Base-by-base conservation (phyloP, 257 asterid species). In the Salvia hispanica region DNA sequence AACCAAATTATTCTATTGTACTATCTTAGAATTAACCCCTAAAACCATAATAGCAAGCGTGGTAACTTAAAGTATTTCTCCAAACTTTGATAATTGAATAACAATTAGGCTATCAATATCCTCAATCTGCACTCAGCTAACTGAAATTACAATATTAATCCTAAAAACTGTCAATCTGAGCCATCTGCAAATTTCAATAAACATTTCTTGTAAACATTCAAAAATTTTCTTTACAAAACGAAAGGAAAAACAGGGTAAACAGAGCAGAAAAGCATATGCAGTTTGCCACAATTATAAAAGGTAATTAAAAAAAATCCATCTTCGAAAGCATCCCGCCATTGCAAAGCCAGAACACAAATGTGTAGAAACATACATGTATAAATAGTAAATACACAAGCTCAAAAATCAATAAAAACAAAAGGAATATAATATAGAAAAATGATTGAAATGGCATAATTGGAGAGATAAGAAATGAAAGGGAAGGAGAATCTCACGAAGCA, bases 401-500 rank as follows among this genome's bases (percentile, higher is more conserved):
- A 8, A 62, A 74, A 68, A 45, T 54, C 62, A 34, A 34, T 54
- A 56, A 56, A 46, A 25, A 25, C 31, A 1, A 25, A 25, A 25
- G 31, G 31, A 25, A 25, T 25, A 25, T 25, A 25, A 25, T 25
- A 25, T 25, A 25, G 31, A 25, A 25, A n/a, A n/a, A n/a, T n/a
- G n/a, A n/a, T n/a, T n/a, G n/a, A n/a, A n/a, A n/a, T n/a, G n/a
- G n/a, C n/a, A n/a, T n/a, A n/a, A n/a, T n/a, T n/a, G n/a, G n/a
- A n/a, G n/a, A n/a, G n/a, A n/a, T n/a, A n/a, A n/a, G n/a, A n/a
- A n/a, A n/a, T n/a, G n/a, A 67, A 13, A 21, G 14, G 2, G 15
- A 10, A 9, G 2, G 16, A 11, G 39, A 71, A 66, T 31, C 86
- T 75, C 72, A 75, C 83, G 33, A 75, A 81, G 76, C 86, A 81